Conservation (phyloP, 805 yeast genomes). For the Myxozyma geophila region DNA sequence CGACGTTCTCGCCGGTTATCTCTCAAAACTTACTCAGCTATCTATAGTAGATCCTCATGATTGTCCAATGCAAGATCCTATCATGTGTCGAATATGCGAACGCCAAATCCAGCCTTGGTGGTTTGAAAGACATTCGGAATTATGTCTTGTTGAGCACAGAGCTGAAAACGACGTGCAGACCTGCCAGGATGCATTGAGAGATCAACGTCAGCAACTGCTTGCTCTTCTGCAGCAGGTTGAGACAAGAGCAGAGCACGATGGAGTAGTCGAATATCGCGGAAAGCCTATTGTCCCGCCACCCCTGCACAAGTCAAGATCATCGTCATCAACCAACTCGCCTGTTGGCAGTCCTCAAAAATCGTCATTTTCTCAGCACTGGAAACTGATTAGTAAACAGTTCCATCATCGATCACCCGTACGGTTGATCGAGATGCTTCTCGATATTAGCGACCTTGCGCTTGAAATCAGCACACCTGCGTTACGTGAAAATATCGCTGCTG, state of each 20-base stretch:
- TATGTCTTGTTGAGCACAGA: slow-evolving; percentile 83
- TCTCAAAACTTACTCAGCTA: slow-evolving; percentile 64
- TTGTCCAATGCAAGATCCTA: slow-evolving; percentile 32
- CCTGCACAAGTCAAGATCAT: slow-evolving; percentile 6
- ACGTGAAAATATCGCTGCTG: slow-evolving; percentile 36
- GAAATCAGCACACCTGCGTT: slow-evolving; percentile 74
- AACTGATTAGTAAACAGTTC: slow-evolving; percentile 9
- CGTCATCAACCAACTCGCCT: slow-evolving; percentile 1
- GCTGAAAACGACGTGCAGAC: slow-evolving; percentile 75
- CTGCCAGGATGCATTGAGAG: slow-evolving; percentile 75
- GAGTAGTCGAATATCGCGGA: slow-evolving; percentile 29
- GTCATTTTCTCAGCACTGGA: slow-evolving; percentile 17
- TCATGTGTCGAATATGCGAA: slow-evolving; percentile 91
- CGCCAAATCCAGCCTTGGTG: slow-evolving; percentile 93
- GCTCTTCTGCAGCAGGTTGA: slow-evolving; percentile 31
- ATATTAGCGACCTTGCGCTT: slow-evolving; percentile 75
- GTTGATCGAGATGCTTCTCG: slow-evolving; percentile 51
- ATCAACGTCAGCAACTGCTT: slow-evolving; percentile 56
- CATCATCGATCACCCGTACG: slow-evolving; percentile 32
- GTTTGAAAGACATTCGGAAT: slow-evolving; percentile 86
- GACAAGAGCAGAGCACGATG: slow-evolving; percentile 20
- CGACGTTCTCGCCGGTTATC: slow-evolving; percentile 75
- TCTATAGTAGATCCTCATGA: slow-evolving; percentile 62
- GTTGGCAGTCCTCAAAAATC: slow-evolving; percentile 7
- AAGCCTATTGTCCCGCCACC: slow-evolving; percentile 22